Evolutionary conservation across 2,329 filamentous ascomycete genomes (phyloP).

Genomic region (Fusarium nematophilum): DNA sequence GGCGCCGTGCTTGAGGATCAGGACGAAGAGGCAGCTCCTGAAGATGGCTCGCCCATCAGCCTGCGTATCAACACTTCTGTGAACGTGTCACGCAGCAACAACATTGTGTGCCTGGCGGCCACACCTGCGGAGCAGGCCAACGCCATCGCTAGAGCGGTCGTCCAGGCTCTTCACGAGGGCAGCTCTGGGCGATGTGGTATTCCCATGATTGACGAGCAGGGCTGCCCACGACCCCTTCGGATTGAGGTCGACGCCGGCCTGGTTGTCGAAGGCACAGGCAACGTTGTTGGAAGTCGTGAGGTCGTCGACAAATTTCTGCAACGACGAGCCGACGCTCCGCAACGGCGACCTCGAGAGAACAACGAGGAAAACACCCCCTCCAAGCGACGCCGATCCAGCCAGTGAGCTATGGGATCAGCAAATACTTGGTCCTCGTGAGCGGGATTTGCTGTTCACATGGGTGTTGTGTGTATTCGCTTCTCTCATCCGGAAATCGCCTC

Average conservation of each 20-base stretch:
- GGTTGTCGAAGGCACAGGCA: conserved; percentile 56
- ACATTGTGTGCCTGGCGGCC: conserved; percentile 58
- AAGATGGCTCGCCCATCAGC: conserved; percentile 53
- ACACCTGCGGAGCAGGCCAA: conserved; percentile 54
- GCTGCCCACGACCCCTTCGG: conserved; percentile 54
- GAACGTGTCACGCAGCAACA: conserved; percentile 59
- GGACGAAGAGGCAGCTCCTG: conserved; percentile 27
- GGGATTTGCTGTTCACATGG: background rate
- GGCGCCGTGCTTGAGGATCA: conserved; percentile 26
- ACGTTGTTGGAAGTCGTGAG: conserved; percentile 55
- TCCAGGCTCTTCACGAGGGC: conserved; percentile 57
- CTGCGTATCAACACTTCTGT: conserved; percentile 62
- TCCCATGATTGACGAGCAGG: conserved; percentile 60
- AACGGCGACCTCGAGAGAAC: conserved; percentile 33
- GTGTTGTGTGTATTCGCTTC: background rate
- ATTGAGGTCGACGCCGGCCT: conserved; percentile 60
- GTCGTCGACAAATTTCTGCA: conserved; percentile 45
- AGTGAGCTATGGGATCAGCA: conserved; percentile 21
- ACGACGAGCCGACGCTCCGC: conserved; percentile 25
- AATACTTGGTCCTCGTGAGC: background rate
- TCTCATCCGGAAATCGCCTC: background rate
- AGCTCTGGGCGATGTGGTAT: conserved; percentile 53
- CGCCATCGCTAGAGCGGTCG: conserved; percentile 57
- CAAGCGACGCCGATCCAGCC: conserved; percentile 41
- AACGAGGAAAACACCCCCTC: conserved; percentile 27